Evolutionary conservation across 768 basidiomycete genomes (phyloP), one percentile per base, ranked within the genome.

Genomic region (Mycena polygramma): DNA sequence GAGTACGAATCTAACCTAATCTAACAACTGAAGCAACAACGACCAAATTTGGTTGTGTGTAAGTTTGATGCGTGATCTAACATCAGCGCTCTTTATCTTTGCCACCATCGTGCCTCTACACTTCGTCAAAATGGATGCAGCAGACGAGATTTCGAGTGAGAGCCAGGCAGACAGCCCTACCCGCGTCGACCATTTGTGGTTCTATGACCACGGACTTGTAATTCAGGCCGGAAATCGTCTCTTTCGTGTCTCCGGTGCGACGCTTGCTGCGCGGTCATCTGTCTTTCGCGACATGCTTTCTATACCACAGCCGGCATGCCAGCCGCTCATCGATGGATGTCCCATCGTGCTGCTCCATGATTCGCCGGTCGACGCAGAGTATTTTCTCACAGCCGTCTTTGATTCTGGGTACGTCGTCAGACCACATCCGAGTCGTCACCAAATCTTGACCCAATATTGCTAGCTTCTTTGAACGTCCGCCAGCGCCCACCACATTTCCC

Each of bases 231-330:
- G 30, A 4, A 49, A 39, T 55, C 52, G 55, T 0, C 43, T 68
- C n/a, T 69, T 69, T 36, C 68, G 68, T 7, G 61, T 69, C 7
- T 39, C 53, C 1, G 54, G 68, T 35, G 55, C 54, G 36, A 22
- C 63, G 24, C 68, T 69, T 15, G 60, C 68, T 0, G 68, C 60
- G 20, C 59, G 61, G 4, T 69, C 49, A n/a, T 14, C 61, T 0
- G 60, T 63, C 7, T 62, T 69, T 55, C 26, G n/a, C 7, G 61
- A 69, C 26, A 69, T 63, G 68, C 17, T 69, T 19, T 55, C 68
- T 24, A 57, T 69, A 0, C 61, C 61, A 1, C 68, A 69, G n/a
- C 61, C 68, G 13, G 48, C 63, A 13, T 35, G 10, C 48, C 54
- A 57, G 35, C 45, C 53, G 0, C 58, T 54, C 15, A 57, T 69